A percentile compares a stretch with the other conserved stretches of the same genome.
These are phyloP conservation scores for Rhodomyrtus psidioides DNA, from an alignment of 441 rosid species.

Conservation along the genomic window DNA sequence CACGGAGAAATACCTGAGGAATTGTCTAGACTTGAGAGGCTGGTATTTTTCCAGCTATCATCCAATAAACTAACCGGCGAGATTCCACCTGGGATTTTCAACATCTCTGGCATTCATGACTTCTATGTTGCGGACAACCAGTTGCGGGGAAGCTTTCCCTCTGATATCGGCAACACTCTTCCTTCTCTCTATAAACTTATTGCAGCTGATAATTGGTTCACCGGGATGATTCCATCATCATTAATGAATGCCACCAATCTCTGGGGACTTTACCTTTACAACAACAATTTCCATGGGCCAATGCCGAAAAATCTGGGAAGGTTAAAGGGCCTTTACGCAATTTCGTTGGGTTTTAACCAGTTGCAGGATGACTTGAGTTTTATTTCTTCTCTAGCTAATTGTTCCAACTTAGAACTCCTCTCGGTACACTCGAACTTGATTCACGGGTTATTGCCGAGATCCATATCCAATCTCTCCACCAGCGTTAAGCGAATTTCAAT, in stretches of 20 bases:
- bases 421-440: too few relatives aligned
- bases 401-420: too few relatives aligned
- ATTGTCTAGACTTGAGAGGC: neutral
- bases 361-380: neutral
- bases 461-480: too few relatives aligned
- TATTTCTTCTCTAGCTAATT: too few relatives aligned
- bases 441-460: too few relatives aligned
- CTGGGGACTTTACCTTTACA: rapidly evolving
- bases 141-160: neutral
- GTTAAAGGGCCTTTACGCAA: too few relatives aligned
- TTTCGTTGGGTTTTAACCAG: too few relatives aligned
- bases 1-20: neutral
- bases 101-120: neutral
- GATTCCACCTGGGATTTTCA: neutral
- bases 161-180: neutral
- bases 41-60: rapidly evolving
- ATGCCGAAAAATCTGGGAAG: neutral
- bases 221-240: rapidly evolving
- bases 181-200: rapidly evolving
- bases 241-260: neutral
- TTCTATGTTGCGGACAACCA: rapidly evolving
- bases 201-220: rapidly evolving
- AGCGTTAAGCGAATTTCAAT: too few relatives aligned
- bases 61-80: rapidly evolving
- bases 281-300: too few relatives aligned